Percentiles rank a stretch among this genome's conserved stretches.
phyloP scores from a whole-genome alignment of 1,284 basidiomycete genomes.

The Abortiporus biennis region DNA sequence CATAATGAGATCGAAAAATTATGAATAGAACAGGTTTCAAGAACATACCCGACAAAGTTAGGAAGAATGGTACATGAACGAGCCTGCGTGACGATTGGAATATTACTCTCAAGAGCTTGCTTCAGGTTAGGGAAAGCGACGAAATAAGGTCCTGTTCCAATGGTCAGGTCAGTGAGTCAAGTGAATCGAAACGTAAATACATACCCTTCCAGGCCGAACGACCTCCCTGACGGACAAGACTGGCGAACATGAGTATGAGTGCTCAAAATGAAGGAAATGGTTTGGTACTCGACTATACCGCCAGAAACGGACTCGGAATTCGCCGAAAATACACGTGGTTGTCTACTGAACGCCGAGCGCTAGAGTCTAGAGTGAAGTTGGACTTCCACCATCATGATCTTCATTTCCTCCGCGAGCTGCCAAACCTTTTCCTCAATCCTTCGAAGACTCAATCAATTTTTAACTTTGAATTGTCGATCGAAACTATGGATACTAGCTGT shows the following conservation, averaged over 20 bases:
- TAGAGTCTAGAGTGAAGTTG: no score
- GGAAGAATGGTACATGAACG: slow-evolving; percentile 92
- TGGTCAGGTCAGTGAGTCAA: neutral
- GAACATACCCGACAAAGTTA: slow-evolving; percentile 82
- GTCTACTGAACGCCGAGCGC: no score
- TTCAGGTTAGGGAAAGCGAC: slow-evolving; percentile 90
- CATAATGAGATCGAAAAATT: neutral
- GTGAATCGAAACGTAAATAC: neutral
- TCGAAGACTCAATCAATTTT: no score
- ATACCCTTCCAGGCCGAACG: slow-evolving; percentile 30
- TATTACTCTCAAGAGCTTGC: slow-evolving; percentile 78
- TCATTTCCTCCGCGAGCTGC: no score
- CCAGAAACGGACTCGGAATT: no score
- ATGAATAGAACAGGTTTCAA: neutral
- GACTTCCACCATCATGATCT: no score
- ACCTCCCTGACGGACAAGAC: slow-evolving; percentile 21
- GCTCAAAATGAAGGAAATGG: no score
- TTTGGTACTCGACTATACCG: no score
- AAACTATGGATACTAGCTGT: no score
- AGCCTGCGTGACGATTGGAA: slow-evolving; percentile 86
- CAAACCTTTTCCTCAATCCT: no score
- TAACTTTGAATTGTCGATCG: no score
- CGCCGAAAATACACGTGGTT: no score
- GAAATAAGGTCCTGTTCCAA: slow-evolving; percentile 80
- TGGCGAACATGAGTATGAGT: slow-evolving; percentile 20